Evolutionary conservation across 2,329 filamentous ascomycete species (phyloP).

Genomic region (Colletotrichum higginsianum): DNA sequence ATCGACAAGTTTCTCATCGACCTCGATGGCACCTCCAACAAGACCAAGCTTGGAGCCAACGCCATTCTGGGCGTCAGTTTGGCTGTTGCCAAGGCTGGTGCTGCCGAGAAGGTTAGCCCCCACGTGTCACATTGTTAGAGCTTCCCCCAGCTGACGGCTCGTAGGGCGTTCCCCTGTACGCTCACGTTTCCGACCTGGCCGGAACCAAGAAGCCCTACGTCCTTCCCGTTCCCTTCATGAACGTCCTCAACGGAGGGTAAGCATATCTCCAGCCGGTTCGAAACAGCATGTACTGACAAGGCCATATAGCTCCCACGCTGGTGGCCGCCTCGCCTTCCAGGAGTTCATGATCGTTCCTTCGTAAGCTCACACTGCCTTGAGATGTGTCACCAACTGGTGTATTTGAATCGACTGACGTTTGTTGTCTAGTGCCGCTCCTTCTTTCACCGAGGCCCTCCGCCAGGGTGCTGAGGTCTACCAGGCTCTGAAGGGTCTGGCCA

Average conservation of each 20-base stretch:
- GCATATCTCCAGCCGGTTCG: conserved; percentile 40
- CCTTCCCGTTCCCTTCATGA: conserved; percentile 93
- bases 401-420: neutral
- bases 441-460: conserved; percentile 96
- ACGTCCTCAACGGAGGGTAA: conserved; percentile 86
- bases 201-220: conserved; percentile 94
- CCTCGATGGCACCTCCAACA: conserved; percentile 88
- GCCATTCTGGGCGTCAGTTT: conserved; percentile 89
- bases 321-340: conserved; percentile 95
- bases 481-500: conserved; percentile 94
- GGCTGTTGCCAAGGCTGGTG: conserved; percentile 89
- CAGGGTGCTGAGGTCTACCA: conserved; percentile 99
- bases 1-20: conserved; percentile 88
- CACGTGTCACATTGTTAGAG: neutral
- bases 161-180: conserved; percentile 85
- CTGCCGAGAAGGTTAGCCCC: conserved; percentile 80
- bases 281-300: conserved; percentile 5
- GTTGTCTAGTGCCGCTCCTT: conserved; percentile 77
- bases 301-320: conserved; percentile 84
- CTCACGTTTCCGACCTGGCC: conserved; percentile 88
- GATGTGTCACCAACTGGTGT: neutral
- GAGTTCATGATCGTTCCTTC: conserved; percentile 96
- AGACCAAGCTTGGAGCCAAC: conserved; percentile 90
- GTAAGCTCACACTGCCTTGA: conserved; percentile 60
- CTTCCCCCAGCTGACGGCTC: conserved; percentile 16